Percentiles rank a stretch among this genome's conserved stretches.
Conservation (phyloP, 768 basidiomycete genomes). For the Amyloporia xantha region DNA sequence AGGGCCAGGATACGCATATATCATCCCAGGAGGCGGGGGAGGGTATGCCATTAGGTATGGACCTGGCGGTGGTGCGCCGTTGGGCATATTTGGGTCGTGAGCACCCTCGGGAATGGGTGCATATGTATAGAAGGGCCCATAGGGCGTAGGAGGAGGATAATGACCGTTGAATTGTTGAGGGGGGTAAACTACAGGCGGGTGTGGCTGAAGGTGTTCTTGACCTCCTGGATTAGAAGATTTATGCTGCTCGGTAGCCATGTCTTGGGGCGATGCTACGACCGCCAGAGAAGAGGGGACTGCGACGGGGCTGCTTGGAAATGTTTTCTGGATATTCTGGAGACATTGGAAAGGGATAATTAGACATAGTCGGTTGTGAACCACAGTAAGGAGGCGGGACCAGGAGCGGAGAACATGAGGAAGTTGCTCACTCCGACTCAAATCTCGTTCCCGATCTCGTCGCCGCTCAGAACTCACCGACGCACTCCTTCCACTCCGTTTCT, state of each 20-base stretch:
- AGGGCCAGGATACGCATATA: slow-evolving; percentile 36
- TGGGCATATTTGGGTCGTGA: slow-evolving; percentile 28
- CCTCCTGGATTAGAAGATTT: slow-evolving; percentile 13
- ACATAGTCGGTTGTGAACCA: not conserved
- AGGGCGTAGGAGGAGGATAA: slow-evolving; percentile 19
- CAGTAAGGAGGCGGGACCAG: slow-evolving; percentile 1
- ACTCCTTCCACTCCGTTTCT: slow-evolving; percentile 5
- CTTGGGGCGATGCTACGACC: not conserved
- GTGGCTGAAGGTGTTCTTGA: slow-evolving; percentile 14
- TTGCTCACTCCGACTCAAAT: slow-evolving; percentile 28
- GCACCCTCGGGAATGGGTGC: slow-evolving; percentile 21
- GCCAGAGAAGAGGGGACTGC: not conserved
- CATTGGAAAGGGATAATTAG: slow-evolving; percentile 12
- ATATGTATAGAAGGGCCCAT: slow-evolving; percentile 22
- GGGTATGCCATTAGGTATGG: slow-evolving; percentile 33
- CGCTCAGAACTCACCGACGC: slow-evolving; percentile 23
- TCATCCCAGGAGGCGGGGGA: slow-evolving; percentile 35
- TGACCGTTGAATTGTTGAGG: slow-evolving; percentile 21
- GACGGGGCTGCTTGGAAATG: not conserved
- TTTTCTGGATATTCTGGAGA: slow-evolving; percentile 8
- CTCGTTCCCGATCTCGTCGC: slow-evolving; percentile 25
- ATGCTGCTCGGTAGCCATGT: slow-evolving; percentile 18
- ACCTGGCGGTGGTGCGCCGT: slow-evolving; percentile 26
- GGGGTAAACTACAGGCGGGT: slow-evolving; percentile 11
- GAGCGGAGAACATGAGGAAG: slow-evolving; percentile 21